Evolutionary conservation across 768 basidiomycete species (phyloP).

Genomic region (Leucosporidium creatinivorum): DNA sequence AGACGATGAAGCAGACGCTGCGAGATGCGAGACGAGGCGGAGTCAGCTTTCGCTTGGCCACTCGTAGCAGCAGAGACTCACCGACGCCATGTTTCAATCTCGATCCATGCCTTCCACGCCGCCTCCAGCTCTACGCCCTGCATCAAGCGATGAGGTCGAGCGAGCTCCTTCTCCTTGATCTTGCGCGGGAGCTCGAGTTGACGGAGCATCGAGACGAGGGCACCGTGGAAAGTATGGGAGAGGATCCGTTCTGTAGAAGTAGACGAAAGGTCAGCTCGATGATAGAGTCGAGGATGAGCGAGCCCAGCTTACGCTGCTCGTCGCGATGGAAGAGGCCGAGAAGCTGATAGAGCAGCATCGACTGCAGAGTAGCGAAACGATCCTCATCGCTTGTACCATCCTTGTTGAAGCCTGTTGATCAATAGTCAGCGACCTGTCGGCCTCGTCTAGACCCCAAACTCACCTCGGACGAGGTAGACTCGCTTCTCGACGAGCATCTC

Average conservation of each 20-base stretch:
- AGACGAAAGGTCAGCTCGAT: not conserved
- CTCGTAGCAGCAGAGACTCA: too few species aligned
- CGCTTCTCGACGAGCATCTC: conserved; percentile 34
- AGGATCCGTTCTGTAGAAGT: conserved; percentile 21
- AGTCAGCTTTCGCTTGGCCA: too few species aligned
- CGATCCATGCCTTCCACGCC: conserved; percentile 23
- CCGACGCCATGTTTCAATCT: conserved; percentile 28
- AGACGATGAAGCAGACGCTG: conserved; percentile 33
- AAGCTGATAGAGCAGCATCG: conserved; percentile 27
- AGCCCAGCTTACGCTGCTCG: conserved; percentile 13
- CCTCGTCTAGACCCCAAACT: not conserved
- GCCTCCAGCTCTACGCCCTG: not conserved
- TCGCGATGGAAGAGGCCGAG: conserved; percentile 32
- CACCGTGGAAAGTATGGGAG: conserved; percentile 28
- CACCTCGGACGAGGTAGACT: conserved; percentile 24
- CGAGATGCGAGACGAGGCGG: too few species aligned
- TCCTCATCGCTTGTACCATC: conserved; percentile 4
- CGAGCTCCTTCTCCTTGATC: not conserved
- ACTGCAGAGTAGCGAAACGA: conserved; percentile 21
- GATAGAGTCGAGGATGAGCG: not conserved
- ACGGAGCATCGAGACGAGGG: conserved; percentile 25
- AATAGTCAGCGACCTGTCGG: not conserved
- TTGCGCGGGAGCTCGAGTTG: conserved; percentile 17
- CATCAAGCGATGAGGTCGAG: not conserved
- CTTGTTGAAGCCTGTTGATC: conserved; percentile 8